phyloP scores from a whole-genome alignment of 176 grass and related monocot genomes.

The Bolboschoenus planiculmis region DNA sequence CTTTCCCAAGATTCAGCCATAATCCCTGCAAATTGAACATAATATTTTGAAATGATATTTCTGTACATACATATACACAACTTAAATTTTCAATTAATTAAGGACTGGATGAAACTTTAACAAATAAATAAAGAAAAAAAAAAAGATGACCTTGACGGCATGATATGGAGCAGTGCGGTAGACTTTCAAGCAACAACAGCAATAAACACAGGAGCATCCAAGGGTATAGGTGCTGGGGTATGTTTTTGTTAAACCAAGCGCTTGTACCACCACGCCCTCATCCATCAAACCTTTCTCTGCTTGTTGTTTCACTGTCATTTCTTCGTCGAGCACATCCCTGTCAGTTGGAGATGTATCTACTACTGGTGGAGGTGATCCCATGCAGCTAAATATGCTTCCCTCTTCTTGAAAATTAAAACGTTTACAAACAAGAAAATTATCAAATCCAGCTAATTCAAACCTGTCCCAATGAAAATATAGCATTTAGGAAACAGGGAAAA shows the following conservation, averaged over 20 bases:
- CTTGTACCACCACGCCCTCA: constrained; percentile 62
- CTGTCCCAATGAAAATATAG: neutral
- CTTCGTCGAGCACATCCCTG: constrained; percentile 75
- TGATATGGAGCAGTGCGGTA: constrained; percentile 64
- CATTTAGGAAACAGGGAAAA: neutral
- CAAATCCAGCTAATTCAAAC: neutral
- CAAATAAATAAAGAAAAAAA: neutral
- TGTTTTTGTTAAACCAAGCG: constrained; percentile 65
- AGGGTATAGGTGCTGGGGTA: constrained; percentile 63
- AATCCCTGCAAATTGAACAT: constrained; percentile 43
- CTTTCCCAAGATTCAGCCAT: constrained; percentile 87
- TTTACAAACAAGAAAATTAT: neutral
- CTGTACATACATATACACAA: neutral
- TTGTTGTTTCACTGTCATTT: constrained; percentile 40
- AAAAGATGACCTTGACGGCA: constrained; percentile 65
- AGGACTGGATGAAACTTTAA: neutral
- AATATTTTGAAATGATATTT: neutral
- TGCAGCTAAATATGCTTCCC: constrained; percentile 66
- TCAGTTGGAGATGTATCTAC: constrained; percentile 69
- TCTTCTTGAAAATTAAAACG: constrained; percentile 29
- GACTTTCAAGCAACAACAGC: constrained; percentile 42
- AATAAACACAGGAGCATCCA: constrained; percentile 32
- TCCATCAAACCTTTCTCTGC: constrained; percentile 40
- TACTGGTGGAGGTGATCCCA: constrained; percentile 38
- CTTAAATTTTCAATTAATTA: neutral